Base-by-base conservation (phyloP, 306 rosid genomes). In the Cucumis cinereus region DNA sequence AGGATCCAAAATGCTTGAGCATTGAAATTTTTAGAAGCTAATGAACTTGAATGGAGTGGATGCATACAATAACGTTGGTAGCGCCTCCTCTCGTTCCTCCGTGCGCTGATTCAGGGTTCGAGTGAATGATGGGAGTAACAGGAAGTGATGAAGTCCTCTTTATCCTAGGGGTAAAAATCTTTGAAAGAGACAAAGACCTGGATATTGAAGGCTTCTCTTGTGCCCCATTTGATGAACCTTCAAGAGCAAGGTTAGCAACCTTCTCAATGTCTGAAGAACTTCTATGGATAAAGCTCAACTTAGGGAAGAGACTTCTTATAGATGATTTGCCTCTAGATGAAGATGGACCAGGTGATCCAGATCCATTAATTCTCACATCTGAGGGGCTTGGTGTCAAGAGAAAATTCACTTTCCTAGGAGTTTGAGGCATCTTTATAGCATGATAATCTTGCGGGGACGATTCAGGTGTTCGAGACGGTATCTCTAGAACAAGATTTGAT, bases 81-180 rank as follows among this genome's bases (percentile, higher is more conserved):
- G 90, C 80, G 58, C 84, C 83, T 75, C 80, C 90, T 63, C 81
- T 66, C 71, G 80, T 78, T 84, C 89, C 95, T 80, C 77, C 84
- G 5, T 83, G 87, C 79, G 82, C 77, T 57, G 88, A 85, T 35
- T 92, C 97, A 0, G 81, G 76, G 62, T 82, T 85, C 26, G 85
- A 80, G 54, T 78, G 88, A 28, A 77, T 83, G 72, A 90, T 23
- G 81, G 91, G 91, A 81, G 90, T 91, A 8, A 88, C 97, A 0
- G 99, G 99, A 17, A 95, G 87, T 14, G 99, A 95, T 30, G 99
- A 89, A 4, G 99, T 88, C 63, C 97, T 85, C 76, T 90, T 90
- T 69, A 92, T 89, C 87, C 84, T 87, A 23, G 97, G 89, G 6
- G 92, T 84, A 69, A 95, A 92, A 4, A 95, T 84, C 80, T 90